Evolutionary conservation across 192 early-diverging fungal genomes (phyloP), one percentile per base, ranked within the genome.

Genomic region (Funneliformis geosporum): DNA sequence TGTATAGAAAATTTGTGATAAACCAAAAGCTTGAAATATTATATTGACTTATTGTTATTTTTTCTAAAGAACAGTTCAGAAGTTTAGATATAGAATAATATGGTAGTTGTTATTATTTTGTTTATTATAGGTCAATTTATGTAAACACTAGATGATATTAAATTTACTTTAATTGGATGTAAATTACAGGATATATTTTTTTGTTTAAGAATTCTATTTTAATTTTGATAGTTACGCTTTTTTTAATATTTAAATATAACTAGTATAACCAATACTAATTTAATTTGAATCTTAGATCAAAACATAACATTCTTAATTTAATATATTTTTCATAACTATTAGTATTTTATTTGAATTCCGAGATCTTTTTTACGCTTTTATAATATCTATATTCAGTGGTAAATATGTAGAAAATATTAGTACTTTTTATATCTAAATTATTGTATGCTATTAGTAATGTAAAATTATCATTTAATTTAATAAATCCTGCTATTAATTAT

Each of bases 301-400:
- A 40, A n/a, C 73, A 59, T 11, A 75, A 33, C 16, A 75, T 75
- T 75, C 27, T 3, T 11, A 59, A 18, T 40, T 75, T 75, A 12
- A 75, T 75, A 60, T 75, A 75, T 33, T 75, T 75, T 12, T 38
- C 55, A 75, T 75, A 75, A 6, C 27, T 75, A 23, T 75, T 28
- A 25, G 47, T 25, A 10, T 11, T 47, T n/a, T 8, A 2, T 47
- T 8, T 16, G 0, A 21, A 9, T 46, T 18, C 5, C 11, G 23
- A n/a, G 25, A 9, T 10, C 25, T 71, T 23, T 47, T 47, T 71
- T 1, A 71, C 47, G 4, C 47, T 3, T 2, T 42, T 25, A 50
- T 42, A 71, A 16, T 71, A 43, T 23, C 5, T n/a, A 27, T 10
- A 11, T 39, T 43, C 42, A 10, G 9, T 42, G n/a, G 1, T 21